These are phyloP conservation scores for Rhizomucor pusillus DNA, from an alignment of 371 early-diverging fungal species.

Conservation along the genomic window DNA sequence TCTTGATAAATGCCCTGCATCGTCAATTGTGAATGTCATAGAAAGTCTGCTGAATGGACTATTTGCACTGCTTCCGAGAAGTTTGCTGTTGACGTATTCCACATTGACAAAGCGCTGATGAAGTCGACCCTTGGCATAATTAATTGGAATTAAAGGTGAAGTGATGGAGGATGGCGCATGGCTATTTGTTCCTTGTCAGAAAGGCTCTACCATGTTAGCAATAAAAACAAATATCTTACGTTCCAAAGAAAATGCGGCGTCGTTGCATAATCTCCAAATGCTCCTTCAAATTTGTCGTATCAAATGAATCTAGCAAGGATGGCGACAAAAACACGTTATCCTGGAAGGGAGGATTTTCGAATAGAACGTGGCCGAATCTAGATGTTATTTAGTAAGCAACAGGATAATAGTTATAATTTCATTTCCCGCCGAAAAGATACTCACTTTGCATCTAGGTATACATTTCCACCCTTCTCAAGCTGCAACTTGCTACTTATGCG, in stretches of 20 bases:
- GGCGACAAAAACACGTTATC: constrained; percentile 7
- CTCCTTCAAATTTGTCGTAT: neutral
- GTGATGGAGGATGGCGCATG: constrained; percentile 27
- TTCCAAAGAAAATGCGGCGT: constrained; percentile 22
- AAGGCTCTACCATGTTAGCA: neutral
- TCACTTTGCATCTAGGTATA: constrained; percentile 34
- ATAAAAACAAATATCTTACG: constrained; percentile 10
- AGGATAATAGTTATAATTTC: neutral
- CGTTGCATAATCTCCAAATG: constrained; percentile 1
- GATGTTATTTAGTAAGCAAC: neutral
- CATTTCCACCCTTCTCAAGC: constrained; percentile 4
- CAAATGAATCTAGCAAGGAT: constrained; percentile 2
- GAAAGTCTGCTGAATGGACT: too few relatives aligned
- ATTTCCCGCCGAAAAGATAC: neutral
- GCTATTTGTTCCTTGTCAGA: constrained; percentile 8
- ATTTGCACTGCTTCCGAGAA: neutral
- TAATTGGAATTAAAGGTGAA: constrained; percentile 21
- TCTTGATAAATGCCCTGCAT: constrained; percentile 18
- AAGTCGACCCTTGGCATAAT: constrained; percentile 8
- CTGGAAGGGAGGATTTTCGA: constrained; percentile 15
- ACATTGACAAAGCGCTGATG: constrained; percentile 25
- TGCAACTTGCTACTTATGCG: constrained; percentile 10
- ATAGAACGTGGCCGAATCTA: constrained; percentile 39
- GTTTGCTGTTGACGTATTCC: constrained; percentile 23
- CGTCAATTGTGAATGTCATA: constrained; percentile 16